A percentile compares a stretch with the other conserved stretches of the same genome.
phyloP scores from a whole-genome alignment of 2,329 filamentous ascomycete genomes.

The Fusarium sp. region DNA sequence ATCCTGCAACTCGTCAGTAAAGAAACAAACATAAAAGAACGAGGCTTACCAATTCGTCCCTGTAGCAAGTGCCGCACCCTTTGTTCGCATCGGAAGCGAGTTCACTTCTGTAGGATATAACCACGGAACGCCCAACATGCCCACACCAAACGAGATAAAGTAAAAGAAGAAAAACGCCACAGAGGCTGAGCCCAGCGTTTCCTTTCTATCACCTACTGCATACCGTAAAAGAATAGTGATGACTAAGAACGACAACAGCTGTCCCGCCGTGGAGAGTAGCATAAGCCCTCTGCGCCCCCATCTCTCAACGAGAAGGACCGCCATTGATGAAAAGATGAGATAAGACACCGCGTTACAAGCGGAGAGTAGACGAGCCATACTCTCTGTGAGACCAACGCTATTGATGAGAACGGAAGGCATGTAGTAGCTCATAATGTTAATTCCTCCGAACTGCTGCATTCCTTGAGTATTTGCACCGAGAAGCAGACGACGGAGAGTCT shows the following conservation, averaged over 20 bases:
- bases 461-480: slow-evolving; percentile 59
- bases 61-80: slow-evolving; percentile 39
- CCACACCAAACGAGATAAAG: slow-evolving; percentile 35
- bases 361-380: slow-evolving; percentile 62
- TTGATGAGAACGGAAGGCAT: slow-evolving; percentile 63
- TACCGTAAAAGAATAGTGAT: slow-evolving; percentile 32
- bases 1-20: slow-evolving; percentile 24
- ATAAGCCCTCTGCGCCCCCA: slow-evolving; percentile 33
- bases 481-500: slow-evolving; percentile 25
- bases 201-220: slow-evolving; percentile 12
- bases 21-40: fast-evolving
- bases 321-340: slow-evolving; percentile 31
- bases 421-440: slow-evolving; percentile 38
- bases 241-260: slow-evolving; percentile 29
- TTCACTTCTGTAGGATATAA: slow-evolving; percentile 54
- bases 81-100: slow-evolving; percentile 50
- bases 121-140: slow-evolving; percentile 43
- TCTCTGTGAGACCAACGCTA: slow-evolving; percentile 62
- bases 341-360: slow-evolving; percentile 55
- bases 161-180: slow-evolving; percentile 37
- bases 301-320: slow-evolving; percentile 17
- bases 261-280: slow-evolving; percentile 28
- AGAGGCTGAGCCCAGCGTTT: slow-evolving; percentile 5
- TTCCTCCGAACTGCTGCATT: slow-evolving; percentile 44
- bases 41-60: slow-evolving; percentile 33